Evolutionary conservation across 805 yeast species (phyloP), one percentile per base, ranked within the genome.

Genomic region (Lipomyces kockii): DNA sequence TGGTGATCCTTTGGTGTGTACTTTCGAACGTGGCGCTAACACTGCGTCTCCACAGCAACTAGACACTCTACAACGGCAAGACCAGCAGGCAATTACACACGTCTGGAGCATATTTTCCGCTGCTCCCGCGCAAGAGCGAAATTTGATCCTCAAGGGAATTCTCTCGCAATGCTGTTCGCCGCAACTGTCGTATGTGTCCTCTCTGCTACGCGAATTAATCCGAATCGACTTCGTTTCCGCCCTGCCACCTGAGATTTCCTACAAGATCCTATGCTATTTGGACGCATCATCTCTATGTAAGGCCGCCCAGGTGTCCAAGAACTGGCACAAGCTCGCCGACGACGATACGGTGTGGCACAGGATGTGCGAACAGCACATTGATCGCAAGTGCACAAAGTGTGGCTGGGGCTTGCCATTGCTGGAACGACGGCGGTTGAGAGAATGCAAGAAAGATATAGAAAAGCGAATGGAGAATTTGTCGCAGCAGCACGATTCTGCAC

Each of bases 351-450:
- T 95, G 2, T 95, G 99, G 99, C 95, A 94, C 77, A 93, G 94
- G 72, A 89, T 95, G 92, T 95, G 99, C 76, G 97, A 92, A 77
- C 99, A 95, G 79, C 99, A 95, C 78, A 95, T 95, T 64, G 99
- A 95, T 79, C 84, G 97, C 68, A 95, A 95, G 78, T 95, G 99
- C 80, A 97, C 97, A 52, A 91, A 91, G 76, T 95, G 99, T 80
- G 99, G 99, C 17, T 95, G 99, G 99, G 99, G 99, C 3, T 83
- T 95, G 71, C 99, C 99, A 2, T 80, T 95, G 67, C 85, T 95
- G 86, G 97, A 92, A 75, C 91, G 92, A 87, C 90, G 76, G 62
- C 73, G 83, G 29, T 74, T 78, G 27, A 72, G 78, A 32, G 78
- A 76, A 58, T 70, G 78, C 59, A 64, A 64, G 65, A 63, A 63